A percentile compares a stretch with the other conserved stretches of the same genome.
Conservation (phyloP, 306 rosid genomes). For the Prunus dulcis region DNA sequence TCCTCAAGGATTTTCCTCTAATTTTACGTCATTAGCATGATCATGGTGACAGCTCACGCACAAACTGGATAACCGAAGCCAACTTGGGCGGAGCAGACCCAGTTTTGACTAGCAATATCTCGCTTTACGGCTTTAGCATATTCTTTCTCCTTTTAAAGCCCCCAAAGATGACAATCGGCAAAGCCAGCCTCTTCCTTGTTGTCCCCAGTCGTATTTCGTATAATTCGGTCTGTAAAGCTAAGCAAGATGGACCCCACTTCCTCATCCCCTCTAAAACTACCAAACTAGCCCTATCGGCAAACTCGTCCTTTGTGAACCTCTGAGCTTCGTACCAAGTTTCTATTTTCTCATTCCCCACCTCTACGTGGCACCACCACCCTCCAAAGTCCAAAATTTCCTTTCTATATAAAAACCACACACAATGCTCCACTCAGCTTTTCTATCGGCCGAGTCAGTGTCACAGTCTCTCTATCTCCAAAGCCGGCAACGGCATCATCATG, state of each 20-base stretch:
- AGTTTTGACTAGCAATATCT: background rate
- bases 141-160: background rate
- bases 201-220: background rate
- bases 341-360: background rate
- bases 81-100: background rate
- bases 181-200: background rate
- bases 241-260: background rate
- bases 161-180: slow-evolving; percentile 9
- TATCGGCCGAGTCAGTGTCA: no score
- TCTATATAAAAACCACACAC: background rate
- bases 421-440: background rate
- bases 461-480: background rate
- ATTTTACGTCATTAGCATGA: background rate
- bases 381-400: background rate
- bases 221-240: background rate
- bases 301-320: background rate
- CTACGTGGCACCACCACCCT: background rate
- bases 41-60: background rate
- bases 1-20: background rate
- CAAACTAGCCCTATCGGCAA: background rate
- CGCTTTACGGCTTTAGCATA: background rate
- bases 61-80: background rate
- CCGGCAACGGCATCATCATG: slow-evolving; percentile 24
- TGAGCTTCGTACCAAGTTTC: background rate
- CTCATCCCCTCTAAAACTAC: background rate